A percentile compares a stretch with the other conserved stretches of the same genome.
Conservation (phyloP, 805 yeast genomes). For the Naumovozyma castellii region DNA sequence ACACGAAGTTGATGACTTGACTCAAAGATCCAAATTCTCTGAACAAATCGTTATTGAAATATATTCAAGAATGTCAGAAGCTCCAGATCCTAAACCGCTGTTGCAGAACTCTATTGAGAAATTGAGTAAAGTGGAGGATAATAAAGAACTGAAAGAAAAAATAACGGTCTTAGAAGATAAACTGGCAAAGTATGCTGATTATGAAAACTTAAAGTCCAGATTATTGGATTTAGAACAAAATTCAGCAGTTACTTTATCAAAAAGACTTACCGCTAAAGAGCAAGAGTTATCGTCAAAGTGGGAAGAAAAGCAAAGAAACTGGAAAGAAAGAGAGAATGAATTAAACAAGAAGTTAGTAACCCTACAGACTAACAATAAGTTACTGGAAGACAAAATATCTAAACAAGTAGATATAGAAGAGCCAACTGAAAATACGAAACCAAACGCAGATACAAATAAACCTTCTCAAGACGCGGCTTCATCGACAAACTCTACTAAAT, state of each 20-base stretch:
- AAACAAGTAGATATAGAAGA: conserved; percentile 39
- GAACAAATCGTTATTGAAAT: conserved; percentile 67
- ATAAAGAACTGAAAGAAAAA: conserved; percentile 43
- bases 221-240: conserved; percentile 52
- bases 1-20: conserved; percentile 74
- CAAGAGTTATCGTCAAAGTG: conserved; percentile 57
- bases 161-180: conserved; percentile 45
- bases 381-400: conserved; percentile 58
- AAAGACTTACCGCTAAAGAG: conserved; percentile 58
- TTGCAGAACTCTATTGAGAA: conserved; percentile 62
- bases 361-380: conserved; percentile 49
- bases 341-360: conserved; percentile 42
- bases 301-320: conserved; percentile 65
- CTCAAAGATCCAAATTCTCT: conserved; percentile 64
- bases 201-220: conserved; percentile 61
- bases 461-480: conserved; percentile 5
- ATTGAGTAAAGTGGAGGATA: conserved; percentile 45
- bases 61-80: conserved; percentile 72
- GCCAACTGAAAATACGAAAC: conserved; percentile 20
- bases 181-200: conserved; percentile 60
- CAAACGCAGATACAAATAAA: conserved; percentile 13
- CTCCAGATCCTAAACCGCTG: conserved; percentile 86
- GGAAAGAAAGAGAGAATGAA: conserved; percentile 51
- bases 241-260: conserved; percentile 44
- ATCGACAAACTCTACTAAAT: conserved; percentile 14